These are phyloP conservation scores for Saccharomycopsis sp. DNA, from an alignment of 805 yeast genomes.

Conservation along the genomic window DNA sequence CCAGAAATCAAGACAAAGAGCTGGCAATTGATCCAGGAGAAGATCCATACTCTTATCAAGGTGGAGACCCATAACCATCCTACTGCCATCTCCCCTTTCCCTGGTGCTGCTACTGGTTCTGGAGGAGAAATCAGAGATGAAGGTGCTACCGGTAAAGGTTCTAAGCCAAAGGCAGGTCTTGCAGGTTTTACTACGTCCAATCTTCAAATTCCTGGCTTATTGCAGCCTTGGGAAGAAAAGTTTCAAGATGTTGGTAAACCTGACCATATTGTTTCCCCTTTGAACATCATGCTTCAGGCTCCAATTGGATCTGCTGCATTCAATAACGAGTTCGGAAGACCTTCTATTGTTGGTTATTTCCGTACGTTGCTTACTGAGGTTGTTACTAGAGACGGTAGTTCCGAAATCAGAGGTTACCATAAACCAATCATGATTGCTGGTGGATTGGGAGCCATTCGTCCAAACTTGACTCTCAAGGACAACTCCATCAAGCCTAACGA, in stretches of 20 bases:
- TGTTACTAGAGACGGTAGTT: conserved; percentile 49
- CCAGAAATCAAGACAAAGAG: conserved; percentile 68
- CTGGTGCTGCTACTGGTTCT: conserved; percentile 99
- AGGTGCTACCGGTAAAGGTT: conserved; percentile 99
- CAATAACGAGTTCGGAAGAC: conserved; percentile 98
- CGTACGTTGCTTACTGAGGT: conserved; percentile 87
- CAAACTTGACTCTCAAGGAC: conserved; percentile 83
- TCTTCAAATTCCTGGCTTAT: conserved; percentile 72
- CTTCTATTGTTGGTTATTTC: conserved; percentile 93
- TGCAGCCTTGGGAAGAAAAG: conserved; percentile 93
- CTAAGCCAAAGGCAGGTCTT: conserved; percentile 93
- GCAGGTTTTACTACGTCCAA: conserved; percentile 92
- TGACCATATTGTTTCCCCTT: conserved; percentile 81
- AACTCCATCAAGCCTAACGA: conserved; percentile 88
- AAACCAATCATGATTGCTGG: conserved; percentile 99
- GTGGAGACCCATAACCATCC: conserved; percentile 99
- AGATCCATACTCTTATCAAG: conserved; percentile 83
- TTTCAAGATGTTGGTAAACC: conserved; percentile 83
- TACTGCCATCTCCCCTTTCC: conserved; percentile 97
- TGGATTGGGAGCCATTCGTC: conserved; percentile 96
- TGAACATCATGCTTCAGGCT: conserved; percentile 94
- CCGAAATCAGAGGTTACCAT: conserved; percentile 90
- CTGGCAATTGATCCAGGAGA: conserved; percentile 72
- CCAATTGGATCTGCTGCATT: conserved; percentile 98
- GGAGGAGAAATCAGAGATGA: conserved; percentile 99